Evolutionary conservation across 1,139 yeast genomes (phyloP), one percentile per base, ranked within the genome.

Genomic region (Yamadazyma mexicana): DNA sequence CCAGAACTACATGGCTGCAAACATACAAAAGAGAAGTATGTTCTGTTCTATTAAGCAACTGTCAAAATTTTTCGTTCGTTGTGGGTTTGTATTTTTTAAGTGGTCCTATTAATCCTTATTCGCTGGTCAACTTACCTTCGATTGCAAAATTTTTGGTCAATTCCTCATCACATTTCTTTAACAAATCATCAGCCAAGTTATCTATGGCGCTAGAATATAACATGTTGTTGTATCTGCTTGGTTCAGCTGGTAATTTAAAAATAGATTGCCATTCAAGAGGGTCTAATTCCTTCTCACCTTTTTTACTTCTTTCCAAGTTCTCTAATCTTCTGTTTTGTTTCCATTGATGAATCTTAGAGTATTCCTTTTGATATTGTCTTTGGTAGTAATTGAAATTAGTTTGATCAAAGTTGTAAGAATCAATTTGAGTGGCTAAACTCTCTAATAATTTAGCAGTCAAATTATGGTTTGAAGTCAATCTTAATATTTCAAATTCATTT

Each of bases 301-400:
- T 70, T 58, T 76, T 75, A 34, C 72, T 56, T 50, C 87, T 75
- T 50, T 76, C 78, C 39, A 75, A 71, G 61, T 85, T 84, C 54
- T 84, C 92, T 46, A 77, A 71, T 62, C 79, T 79, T 58, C 88
- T 70, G 62, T 79, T 81, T 55, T 79, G 83, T 56, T 79, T 79
- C 92, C 94, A 86, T 61, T 82, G 88, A 48, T 75, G 72, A 48
- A 86, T 75, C 68, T 83, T 85, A 44, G 80, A 66, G 59, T 74
- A 73, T 58, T 87, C 95, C 60, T 89, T 79, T 39, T 82, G 78
- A 49, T 79, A 70, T 55, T 80, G 83, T 68, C 95, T 81, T 66
- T 86, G 95, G 69, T 81, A 87, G 62, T 82, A 83, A 68, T 86
- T 86, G 71, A 84, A 83, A 64, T 83, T 86, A 52, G 85, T 83